Evolutionary conservation across 148 eudicot species (phyloP).

Genomic region (Cornus kousa): DNA sequence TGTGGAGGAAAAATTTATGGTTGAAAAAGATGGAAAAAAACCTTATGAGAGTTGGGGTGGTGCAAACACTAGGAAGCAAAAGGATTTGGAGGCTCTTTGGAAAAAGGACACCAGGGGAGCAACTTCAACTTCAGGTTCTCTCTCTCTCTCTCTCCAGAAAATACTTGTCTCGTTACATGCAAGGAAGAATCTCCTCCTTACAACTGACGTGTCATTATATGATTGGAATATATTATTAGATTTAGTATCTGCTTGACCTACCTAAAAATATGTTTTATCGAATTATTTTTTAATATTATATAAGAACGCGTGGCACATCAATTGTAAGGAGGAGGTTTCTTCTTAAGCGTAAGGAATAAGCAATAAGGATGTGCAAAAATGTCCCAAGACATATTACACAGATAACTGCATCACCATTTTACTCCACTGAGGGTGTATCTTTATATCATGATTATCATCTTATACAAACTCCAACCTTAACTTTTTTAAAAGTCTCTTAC

Average conservation of each 20-base stretch:
- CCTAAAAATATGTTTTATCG: too few species aligned
- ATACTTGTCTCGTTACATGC: too few species aligned
- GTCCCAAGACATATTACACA: too few species aligned
- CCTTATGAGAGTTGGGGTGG: not conserved
- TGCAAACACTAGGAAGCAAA: conserved; percentile 1
- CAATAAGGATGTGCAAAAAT: too few species aligned
- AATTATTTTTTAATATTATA: too few species aligned
- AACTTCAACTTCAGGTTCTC: not conserved
- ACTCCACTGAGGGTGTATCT: not conserved
- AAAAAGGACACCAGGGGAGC: not conserved
- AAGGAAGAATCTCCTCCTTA: too few species aligned
- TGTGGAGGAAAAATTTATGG: not conserved
- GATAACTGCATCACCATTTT: not conserved
- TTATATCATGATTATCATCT: not conserved
- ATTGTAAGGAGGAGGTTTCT: too few species aligned
- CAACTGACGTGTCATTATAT: too few species aligned
- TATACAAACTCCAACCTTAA: not conserved
- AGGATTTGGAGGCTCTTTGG: not conserved
- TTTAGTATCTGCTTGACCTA: too few species aligned
- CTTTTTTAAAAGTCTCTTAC: not conserved
- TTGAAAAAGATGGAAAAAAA: not conserved
- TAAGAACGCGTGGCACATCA: too few species aligned
- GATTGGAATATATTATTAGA: too few species aligned
- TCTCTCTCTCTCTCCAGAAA: not conserved
- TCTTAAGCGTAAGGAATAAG: too few species aligned